Conservation (phyloP, 2,329 filamentous ascomycete species). For the Zymoseptoria passerinii region DNA sequence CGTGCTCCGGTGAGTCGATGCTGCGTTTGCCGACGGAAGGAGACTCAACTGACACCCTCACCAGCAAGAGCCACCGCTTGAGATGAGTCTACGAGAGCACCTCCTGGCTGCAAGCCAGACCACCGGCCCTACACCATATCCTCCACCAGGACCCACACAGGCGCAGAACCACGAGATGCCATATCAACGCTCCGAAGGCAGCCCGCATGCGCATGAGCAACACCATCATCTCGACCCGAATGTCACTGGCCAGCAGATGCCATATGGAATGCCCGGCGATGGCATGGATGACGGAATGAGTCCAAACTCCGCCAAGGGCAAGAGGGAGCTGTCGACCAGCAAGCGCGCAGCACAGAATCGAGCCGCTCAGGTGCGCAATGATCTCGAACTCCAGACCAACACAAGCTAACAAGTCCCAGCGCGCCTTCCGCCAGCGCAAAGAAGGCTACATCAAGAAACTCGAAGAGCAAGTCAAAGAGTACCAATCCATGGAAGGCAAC, state of each 20-base stretch:
- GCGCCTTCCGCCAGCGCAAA: conserved; percentile 94
- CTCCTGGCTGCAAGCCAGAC: conserved; percentile 48
- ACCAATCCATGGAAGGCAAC: conserved; percentile 62
- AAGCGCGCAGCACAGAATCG: conserved; percentile 96
- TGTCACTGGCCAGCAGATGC: conserved; percentile 42
- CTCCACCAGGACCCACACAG: conserved; percentile 15
- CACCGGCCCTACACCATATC: conserved; percentile 34
- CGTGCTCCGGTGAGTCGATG: neutral
- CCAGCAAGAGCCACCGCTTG: conserved; percentile 16
- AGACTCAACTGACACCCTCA: neutral
- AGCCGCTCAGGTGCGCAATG: conserved; percentile 74
- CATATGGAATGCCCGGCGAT: conserved; percentile 42
- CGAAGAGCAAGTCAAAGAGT: conserved; percentile 84
- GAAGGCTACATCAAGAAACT: conserved; percentile 97
- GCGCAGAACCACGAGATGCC: conserved; percentile 20
- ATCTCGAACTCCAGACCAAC: neutral
- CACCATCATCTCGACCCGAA: conserved; percentile 50
- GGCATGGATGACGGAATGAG: conserved; percentile 39
- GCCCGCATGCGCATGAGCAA: conserved; percentile 35
- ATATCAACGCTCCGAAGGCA: conserved; percentile 34
- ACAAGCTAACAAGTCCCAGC: conserved; percentile 43
- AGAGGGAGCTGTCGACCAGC: conserved; percentile 86
- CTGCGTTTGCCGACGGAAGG: neutral
- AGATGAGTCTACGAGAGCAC: conserved; percentile 52
- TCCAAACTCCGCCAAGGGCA: conserved; percentile 59